These are phyloP conservation scores for Neurospora crassa DNA, from an alignment of 2,329 filamentous ascomycete genomes.

Conservation along the genomic window DNA sequence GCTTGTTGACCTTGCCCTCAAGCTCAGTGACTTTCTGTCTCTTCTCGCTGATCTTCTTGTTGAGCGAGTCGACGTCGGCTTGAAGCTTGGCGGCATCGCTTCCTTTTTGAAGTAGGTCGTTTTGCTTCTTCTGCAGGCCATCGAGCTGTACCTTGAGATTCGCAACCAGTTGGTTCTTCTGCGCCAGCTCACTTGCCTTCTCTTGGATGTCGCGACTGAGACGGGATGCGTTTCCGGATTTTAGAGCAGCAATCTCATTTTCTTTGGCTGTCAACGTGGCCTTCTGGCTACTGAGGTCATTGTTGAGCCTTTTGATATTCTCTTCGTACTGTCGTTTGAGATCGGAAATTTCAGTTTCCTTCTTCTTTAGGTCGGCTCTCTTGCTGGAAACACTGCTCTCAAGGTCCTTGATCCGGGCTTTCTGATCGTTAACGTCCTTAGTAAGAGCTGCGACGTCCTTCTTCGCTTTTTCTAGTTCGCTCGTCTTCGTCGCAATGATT, in stretches of 20 bases:
- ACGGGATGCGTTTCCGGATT: not conserved
- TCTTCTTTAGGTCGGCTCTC: not conserved
- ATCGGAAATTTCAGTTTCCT: not conserved
- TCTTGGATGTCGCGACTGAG: not conserved
- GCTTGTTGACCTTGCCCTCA: not conserved
- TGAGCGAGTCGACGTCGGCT: not conserved
- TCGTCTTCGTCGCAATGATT: not conserved
- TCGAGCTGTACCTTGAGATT: not conserved
- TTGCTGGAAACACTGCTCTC: not conserved
- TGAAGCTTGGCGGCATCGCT: not conserved
- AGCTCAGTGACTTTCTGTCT: not conserved
- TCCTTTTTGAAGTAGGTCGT: not conserved
- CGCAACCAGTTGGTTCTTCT: not conserved
- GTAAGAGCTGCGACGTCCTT: not conserved
- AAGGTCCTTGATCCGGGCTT: not conserved
- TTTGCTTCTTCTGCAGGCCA: not conserved
- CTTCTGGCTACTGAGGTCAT: not conserved
- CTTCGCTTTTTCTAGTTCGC: not conserved
- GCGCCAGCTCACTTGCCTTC: not conserved
- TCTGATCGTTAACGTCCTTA: not conserved
- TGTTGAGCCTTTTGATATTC: not conserved
- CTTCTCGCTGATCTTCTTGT: slow-evolving; percentile 1
- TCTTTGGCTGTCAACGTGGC: not conserved
- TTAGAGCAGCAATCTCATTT: not conserved
- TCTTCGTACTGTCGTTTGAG: not conserved